Base-by-base conservation (phyloP, 2,329 filamentous ascomycete genomes). In the Clonostachys sp. region DNA sequence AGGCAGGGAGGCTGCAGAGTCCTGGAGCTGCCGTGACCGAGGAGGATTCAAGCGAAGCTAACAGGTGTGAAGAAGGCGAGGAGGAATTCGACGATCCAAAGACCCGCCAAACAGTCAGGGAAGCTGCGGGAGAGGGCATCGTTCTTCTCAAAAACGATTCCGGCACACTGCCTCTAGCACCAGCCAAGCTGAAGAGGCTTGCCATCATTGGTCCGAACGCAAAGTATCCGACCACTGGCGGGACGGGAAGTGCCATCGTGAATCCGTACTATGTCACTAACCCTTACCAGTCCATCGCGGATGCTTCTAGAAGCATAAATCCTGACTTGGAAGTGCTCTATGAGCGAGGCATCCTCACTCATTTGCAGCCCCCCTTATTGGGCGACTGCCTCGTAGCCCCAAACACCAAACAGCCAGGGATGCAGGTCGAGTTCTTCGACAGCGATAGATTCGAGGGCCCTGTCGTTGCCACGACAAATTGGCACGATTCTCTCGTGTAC, bases 211-310 rank as follows among this genome's bases (percentile, higher is more conserved):
- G 83, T 0, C 83, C 83, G 2, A 86, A 87, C 51, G 82, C 81
- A 17, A 84, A 85, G 59, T 70, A 81, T 47, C 78, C 83, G 1
- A 84, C 87, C 52, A 82, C 80, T n/a, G 80, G 79, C 14, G 83
- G 84, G 44, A 83, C 83, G 39, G 83, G 84, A 44, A 86, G 83
- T 56, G 83, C 84, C 16, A 84, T 80, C 52, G 65, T 87, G 43
- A 86, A 86, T 58, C 81, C 84, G 0, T 86, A 87, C 62, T 87
- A 87, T 61, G 82, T 73, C 53, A 83, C 81, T 3, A 71, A 83
- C 10, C 84, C 84, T 0, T 71, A 83, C 5, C n/a, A 40, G 38
- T 40, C 38, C 4, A 40, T 40, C 17, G 12, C 3, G 4, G n/a
- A n/a, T 12, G 10, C 30, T 30, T 14, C 34, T 8, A 17, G 18